Base-by-base conservation (phyloP, 768 basidiomycete species). In the Suillus plorans region DNA sequence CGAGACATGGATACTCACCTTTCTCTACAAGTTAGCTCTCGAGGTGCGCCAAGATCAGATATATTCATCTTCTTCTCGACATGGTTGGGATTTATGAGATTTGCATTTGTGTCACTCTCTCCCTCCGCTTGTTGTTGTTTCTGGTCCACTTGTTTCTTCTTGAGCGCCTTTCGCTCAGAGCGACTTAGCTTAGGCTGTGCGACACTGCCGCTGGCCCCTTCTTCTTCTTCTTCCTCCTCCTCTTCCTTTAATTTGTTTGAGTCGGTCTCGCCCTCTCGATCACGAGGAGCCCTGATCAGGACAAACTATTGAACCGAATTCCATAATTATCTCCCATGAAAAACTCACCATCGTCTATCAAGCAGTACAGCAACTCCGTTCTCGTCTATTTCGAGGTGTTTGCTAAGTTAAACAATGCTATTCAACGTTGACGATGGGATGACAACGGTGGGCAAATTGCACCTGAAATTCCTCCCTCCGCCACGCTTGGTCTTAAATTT, bases 401-500 rank as follows among this genome's bases (percentile, higher is more conserved):
- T 85, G 73, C 89, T 91, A 45, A 53, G 25, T 60, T n/a, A 53
- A 52, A 70, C 56, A 70, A 28, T 55, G 16, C 61, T 55, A 63
- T 63, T 63, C 67, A 63, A 50, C 55, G 18, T 64, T 55, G 28
- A 61, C 39, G 56, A 61, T n/a, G 34, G 60, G 34, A 61, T 63
- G 20, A 49, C 49, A 56, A 61, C 64, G 41, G 55, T 36, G 61
- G 45, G 36, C 14, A 73, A 28, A 60, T 71, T 28, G 57, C 41
- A 90, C 87, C 92, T 92, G 77, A 95, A 96, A 74, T 80, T 88
- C 66, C 94, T 86, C 60, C 94, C 94, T 44, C 94, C 94, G 69
- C 94, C 94, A 60, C 94, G 91, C 73, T 89, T 91, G 69, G 87
- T 82, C 84, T 95, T 95, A 80, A 85, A 93, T 77, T 90, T 92